Evolutionary conservation across 176 grass and related monocot genomes (phyloP), one percentile per base, ranked within the genome.

Genomic region (Phoenix roebelenii): DNA sequence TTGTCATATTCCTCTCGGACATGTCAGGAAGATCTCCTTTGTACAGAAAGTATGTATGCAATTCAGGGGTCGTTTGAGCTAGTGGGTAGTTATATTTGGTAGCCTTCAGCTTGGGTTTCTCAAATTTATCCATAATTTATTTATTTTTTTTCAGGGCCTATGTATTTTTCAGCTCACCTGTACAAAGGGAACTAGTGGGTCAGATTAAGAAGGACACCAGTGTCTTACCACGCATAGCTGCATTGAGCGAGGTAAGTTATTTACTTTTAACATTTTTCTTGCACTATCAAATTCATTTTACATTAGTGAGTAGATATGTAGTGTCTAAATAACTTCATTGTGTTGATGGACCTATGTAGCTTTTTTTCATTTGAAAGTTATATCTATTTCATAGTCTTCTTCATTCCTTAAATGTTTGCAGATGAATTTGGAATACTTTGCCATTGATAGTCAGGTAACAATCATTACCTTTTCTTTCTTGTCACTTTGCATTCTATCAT

Each of bases 351-450:
- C 10, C 35, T 44, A 12, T 44, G 35, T 44, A 44, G 35, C 35
- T 44, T 44, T 44, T 44, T 6, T 44, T 12, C 35, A 44, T 9
- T 44, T 44, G 7, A 44, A 44, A 14, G 20, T 48, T 74, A 66
- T 55, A 75, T 64, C 24, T 70, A 72, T 70, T 73, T 44, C 10
- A 44, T 44, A 3, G 6, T 35, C 32, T 35, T 7, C 63, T 22
- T 71, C 15, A 30, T 69, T 35, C 32, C 3, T 25, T 55, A 29
- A 52, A 35, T 53, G 64, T 72, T 82, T 91, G 57, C 89, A 95
- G 89, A 80, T 85, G 66, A 95, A 95, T 61, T 58, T 95, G 82
- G 89, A 95, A 58, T 89, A 95, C 23, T 85, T 89, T 75, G 75
- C 82, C 57, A 80, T 95, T 69, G 89, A 95, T 72, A 80, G 66